phyloP scores from a whole-genome alignment of 2,329 filamentous ascomycete species.

The Paraconiothyrium sp. region DNA sequence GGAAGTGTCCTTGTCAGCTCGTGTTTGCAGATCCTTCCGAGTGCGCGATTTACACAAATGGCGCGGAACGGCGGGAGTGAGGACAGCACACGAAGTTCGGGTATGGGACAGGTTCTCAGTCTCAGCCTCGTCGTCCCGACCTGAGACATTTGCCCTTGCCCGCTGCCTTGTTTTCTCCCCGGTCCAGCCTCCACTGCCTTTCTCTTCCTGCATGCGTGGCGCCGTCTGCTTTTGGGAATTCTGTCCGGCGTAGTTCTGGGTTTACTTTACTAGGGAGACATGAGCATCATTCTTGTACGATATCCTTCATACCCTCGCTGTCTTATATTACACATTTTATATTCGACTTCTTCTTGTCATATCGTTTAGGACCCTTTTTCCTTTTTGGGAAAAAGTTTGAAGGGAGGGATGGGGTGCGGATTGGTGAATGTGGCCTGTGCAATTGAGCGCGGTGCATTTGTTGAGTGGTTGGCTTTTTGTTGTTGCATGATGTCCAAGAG shows the following conservation, averaged over 20 bases:
- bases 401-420: not conserved
- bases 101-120: conserved; percentile 2
- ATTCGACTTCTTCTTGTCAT: not conserved
- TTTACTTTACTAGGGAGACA: not conserved
- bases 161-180: conserved; percentile 19
- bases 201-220: conserved; percentile 3
- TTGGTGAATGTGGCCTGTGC: conserved; percentile 2
- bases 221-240: conserved; percentile 6
- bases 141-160: conserved; percentile 16
- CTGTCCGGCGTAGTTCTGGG: conserved; percentile 4
- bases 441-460: conserved; percentile 3
- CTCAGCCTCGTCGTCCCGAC: conserved; percentile 15
- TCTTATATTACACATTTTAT: conserved; percentile 1
- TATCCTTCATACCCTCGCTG: conserved; percentile 31
- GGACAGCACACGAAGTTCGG: conserved; percentile 1
- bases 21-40: conserved; percentile 7
- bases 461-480: not conserved
- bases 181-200: not conserved
- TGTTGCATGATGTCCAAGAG: not conserved
- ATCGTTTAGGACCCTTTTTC: conserved; percentile 14
- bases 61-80: not conserved
- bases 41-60: conserved; percentile 13
- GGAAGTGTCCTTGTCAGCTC: conserved; percentile 4
- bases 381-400: not conserved
- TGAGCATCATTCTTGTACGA: conserved; percentile 17